phyloP scores from a whole-genome alignment of 1,284 basidiomycete genomes.

The Heterobasidion irregulare region DNA sequence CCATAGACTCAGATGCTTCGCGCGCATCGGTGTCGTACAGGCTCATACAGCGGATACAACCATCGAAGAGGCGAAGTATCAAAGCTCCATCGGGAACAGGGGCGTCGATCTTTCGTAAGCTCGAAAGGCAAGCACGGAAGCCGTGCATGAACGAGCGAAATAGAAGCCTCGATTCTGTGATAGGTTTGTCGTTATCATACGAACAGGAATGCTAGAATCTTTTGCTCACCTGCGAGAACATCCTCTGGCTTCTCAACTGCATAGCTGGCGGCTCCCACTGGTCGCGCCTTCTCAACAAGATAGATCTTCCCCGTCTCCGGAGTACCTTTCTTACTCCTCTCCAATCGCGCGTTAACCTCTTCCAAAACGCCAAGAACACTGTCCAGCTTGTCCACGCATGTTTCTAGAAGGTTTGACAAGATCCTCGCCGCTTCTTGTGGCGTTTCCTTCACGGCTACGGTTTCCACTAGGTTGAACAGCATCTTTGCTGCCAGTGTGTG shows the following conservation, averaged over 20 bases:
- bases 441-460: conserved; percentile 70
- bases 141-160: conserved; percentile 89
- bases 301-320: conserved; percentile 35
- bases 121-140: conserved; percentile 77
- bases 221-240: conserved; percentile 53
- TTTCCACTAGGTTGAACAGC: conserved; percentile 86
- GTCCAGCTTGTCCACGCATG: conserved; percentile 82
- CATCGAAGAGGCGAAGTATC: conserved; percentile 83
- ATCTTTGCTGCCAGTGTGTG: conserved; percentile 94
- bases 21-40: conserved; percentile 80
- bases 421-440: conserved; percentile 60
- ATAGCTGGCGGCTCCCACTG: conserved; percentile 66
- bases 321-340: conserved; percentile 41
- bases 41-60: conserved; percentile 79
- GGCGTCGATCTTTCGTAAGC: conserved; percentile 76
- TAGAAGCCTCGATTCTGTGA: conserved; percentile 74
- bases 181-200: conserved; percentile 1
- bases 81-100: conserved; percentile 81
- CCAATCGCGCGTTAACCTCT: conserved; percentile 40
- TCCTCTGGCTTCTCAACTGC: conserved; percentile 74
- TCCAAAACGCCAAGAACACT: conserved; percentile 67
- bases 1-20: conserved; percentile 84
- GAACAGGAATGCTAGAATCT: not conserved
- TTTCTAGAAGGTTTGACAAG: conserved; percentile 73
- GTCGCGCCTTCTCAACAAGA: conserved; percentile 74